Conservation (phyloP, 2,329 filamentous ascomycete genomes). For the Hirsutella rhossiliensis region DNA sequence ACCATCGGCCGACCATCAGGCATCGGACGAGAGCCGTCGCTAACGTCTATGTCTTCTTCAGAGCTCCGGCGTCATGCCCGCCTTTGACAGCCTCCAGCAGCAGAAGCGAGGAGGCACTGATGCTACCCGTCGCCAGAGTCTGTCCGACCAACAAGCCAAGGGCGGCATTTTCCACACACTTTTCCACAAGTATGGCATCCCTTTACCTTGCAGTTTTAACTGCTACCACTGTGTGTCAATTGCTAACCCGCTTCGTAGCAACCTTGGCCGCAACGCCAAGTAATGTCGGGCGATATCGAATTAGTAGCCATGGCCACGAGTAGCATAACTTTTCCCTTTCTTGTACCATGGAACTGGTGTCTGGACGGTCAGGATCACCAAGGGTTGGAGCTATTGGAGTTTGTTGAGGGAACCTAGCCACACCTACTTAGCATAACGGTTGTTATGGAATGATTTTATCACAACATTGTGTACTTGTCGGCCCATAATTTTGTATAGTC, state of each 20-base stretch:
- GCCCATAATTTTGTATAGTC: no score
- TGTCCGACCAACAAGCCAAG: conserved; percentile 38
- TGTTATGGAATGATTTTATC: no score
- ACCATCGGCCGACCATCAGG: no score
- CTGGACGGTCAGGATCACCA: not conserved
- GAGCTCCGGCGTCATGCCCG: conserved; percentile 33
- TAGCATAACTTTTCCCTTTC: no score
- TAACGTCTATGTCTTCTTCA: conserved; percentile 7
- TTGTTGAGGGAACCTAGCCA: no score
- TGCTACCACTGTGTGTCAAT: not conserved
- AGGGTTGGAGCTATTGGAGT: not conserved
- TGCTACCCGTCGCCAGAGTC: conserved; percentile 37
- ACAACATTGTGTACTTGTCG: no score
- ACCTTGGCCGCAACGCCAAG: conserved; percentile 20
- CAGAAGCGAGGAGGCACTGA: conserved; percentile 34
- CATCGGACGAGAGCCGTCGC: no score
- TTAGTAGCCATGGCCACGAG: no score
- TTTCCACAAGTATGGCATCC: conserved; percentile 40
- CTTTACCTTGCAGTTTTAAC: not conserved
- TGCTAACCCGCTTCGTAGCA: conserved; percentile 9
- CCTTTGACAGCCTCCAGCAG: conserved; percentile 38
- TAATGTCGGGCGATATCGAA: conserved; percentile 1
- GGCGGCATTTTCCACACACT: conserved; percentile 39
- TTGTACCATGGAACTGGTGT: no score
- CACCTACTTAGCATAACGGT: no score